Conservation (phyloP, 306 rosid genomes). For the Astragalus membranaceus region DNA sequence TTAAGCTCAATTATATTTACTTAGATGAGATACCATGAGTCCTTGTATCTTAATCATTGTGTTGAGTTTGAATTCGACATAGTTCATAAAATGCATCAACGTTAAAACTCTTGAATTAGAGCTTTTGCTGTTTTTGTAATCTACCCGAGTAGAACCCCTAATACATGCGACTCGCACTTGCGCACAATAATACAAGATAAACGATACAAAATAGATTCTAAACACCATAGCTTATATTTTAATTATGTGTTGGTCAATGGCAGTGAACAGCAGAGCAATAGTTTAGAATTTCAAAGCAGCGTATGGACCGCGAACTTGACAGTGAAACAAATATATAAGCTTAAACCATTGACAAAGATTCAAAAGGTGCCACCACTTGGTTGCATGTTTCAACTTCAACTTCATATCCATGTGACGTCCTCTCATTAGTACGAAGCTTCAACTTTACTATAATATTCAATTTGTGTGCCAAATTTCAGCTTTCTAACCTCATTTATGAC, state of each 20-base stretch:
- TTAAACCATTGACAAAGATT: conserved; percentile 17
- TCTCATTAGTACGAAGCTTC: conserved; percentile 36
- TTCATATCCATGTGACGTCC: conserved; percentile 28
- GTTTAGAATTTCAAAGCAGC: conserved; percentile 14
- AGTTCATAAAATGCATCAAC: no score
- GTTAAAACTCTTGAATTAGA: no score
- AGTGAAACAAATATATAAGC: background rate
- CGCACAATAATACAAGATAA: no score
- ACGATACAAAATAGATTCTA: no score
- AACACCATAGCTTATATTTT: no score
- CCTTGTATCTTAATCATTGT: no score
- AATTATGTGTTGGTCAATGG: conserved; percentile 25
- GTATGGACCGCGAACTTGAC: conserved; percentile 38
- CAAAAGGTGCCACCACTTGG: background rate
- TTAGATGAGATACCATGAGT: no score
- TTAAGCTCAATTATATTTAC: no score
- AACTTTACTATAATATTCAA: conserved; percentile 2
- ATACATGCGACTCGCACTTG: no score
- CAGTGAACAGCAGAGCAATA: conserved; percentile 24
- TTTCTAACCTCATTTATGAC: conserved; percentile 10
- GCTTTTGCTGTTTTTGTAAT: no score
- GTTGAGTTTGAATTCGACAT: no score
- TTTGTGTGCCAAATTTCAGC: conserved; percentile 3
- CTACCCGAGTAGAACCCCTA: no score
- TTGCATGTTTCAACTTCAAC: conserved; percentile 22